Evolutionary conservation across 768 basidiomycete species (phyloP), one percentile per base, ranked within the genome.

Genomic region (Suillus weaverae): DNA sequence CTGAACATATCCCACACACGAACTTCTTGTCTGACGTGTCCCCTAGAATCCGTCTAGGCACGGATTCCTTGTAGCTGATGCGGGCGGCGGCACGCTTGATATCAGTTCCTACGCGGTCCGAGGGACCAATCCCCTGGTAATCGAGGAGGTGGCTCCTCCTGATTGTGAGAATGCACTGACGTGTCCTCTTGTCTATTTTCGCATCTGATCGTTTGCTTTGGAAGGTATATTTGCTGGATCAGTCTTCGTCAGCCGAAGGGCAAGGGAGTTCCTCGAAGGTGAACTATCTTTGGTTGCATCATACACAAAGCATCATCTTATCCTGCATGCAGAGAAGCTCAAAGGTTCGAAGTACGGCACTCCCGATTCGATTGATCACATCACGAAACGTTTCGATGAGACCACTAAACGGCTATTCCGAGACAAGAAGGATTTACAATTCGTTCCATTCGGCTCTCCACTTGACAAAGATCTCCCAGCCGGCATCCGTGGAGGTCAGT

Each of bases 181-280:
- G 57, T 39, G 57, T 59, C 22, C 46, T 9, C 8, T 59, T 7
- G 53, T 60, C 26, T 53, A 48, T 51, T 64, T 32, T 68, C 46
- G 18, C 6, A 5, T 41, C 57, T 59, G 39, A 59, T 41, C 39
- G 30, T 41, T 18, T 39, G 57, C 54, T 62, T 61, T 63, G 55
- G n/a, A 69, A 90, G 89, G 89, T 74, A 85, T 92, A 46, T 93
- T 93, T 74, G 89, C 90, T 53, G 91, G 91, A 32, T 92, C 91
- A 5, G 89, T 93, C 16, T 93, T 93, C 71, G 91, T 92, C 35
- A 91, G 89, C 72, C 81, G 90, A 61, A 79, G 91, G 50, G 90
- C 91, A 14, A 79, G 90, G 68, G 85, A 85, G 56, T 91, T 92
- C 69, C 77, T 93, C 26, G 87, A 87, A 78, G 88, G 91, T 89